Conservation (phyloP, 1,139 yeast genomes). For the Petasospora rhodanensis region DNA sequence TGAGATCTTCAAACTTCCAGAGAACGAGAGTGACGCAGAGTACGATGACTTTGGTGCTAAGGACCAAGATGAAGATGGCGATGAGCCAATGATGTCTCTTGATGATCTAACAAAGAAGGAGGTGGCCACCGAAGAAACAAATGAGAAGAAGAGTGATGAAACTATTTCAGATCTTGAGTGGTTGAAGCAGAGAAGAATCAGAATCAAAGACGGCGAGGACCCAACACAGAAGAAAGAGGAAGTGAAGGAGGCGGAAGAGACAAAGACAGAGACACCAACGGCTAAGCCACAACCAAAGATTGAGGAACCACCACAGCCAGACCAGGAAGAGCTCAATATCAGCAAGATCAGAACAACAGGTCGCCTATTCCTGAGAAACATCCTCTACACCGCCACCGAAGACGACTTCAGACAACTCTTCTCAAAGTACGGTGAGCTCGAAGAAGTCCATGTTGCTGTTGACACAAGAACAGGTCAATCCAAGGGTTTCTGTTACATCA, state of each 20-base stretch:
- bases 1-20: slow-evolving; percentile 34
- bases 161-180: slow-evolving; percentile 79
- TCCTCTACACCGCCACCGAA: slow-evolving; percentile 75
- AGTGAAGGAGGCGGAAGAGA: not conserved
- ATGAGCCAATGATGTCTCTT: slow-evolving; percentile 32
- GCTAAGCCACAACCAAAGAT: slow-evolving; percentile 6
- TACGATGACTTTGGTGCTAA: slow-evolving; percentile 47
- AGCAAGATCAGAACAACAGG: slow-evolving; percentile 65
- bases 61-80: slow-evolving; percentile 31
- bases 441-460: slow-evolving; percentile 85
- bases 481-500: slow-evolving; percentile 89
- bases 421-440: slow-evolving; percentile 46
- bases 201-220: slow-evolving; percentile 54
- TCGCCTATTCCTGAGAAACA: slow-evolving; percentile 83
- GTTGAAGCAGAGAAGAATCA: slow-evolving; percentile 72
- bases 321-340: slow-evolving; percentile 42
- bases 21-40: slow-evolving; percentile 62
- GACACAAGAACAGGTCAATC: slow-evolving; percentile 88
- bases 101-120: slow-evolving; percentile 15
- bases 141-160: slow-evolving; percentile 35
- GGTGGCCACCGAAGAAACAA: not conserved
- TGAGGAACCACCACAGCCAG: slow-evolving; percentile 20
- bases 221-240: slow-evolving; percentile 24
- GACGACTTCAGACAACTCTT: slow-evolving; percentile 60
- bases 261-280: slow-evolving; percentile 7